phyloP scores from a whole-genome alignment of 139 green algal genomes.

The Chlamydomonas schloesseri region DNA sequence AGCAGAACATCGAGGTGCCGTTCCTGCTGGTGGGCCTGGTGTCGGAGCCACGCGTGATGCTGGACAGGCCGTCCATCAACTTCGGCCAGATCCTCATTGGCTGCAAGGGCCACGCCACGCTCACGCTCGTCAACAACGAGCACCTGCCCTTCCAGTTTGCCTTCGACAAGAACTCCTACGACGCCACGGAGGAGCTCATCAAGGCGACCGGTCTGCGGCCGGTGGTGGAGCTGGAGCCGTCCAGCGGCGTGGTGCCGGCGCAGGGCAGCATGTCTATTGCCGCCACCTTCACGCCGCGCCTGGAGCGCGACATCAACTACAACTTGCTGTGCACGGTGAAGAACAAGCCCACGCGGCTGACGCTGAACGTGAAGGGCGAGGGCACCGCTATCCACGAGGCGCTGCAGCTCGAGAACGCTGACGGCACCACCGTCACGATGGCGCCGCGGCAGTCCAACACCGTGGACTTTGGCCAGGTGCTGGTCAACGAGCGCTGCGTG shows the following conservation, averaged over 20 bases:
- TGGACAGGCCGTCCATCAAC: constrained; percentile 79
- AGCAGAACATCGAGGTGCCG: constrained; percentile 73
- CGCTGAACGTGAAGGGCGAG: constrained; percentile 86
- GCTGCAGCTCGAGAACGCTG: constrained; percentile 72
- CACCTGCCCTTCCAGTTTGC: constrained; percentile 80
- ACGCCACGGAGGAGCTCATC: constrained; percentile 67
- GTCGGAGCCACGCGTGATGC: constrained; percentile 74
- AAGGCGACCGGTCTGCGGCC: constrained; percentile 53
- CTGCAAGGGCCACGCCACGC: constrained; percentile 44
- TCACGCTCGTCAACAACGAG: constrained; percentile 80
- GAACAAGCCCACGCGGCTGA: constrained; percentile 77
- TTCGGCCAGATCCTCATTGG: constrained; percentile 74
- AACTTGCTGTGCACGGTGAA: constrained; percentile 79
- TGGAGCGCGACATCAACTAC: constrained; percentile 79
- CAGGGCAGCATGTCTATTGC: constrained; percentile 55
- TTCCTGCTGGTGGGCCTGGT: constrained; percentile 83
- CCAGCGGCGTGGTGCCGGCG: constrained; percentile 67
- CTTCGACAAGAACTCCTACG: constrained; percentile 79
- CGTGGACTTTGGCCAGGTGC: constrained; percentile 84
- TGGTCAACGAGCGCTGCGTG: constrained; percentile 79
- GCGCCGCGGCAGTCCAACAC: constrained; percentile 62
- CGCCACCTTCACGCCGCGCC: constrained; percentile 68
- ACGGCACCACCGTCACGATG: constrained; percentile 65
- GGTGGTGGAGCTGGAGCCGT: constrained; percentile 70
- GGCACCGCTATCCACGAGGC: constrained; percentile 77